Evolutionary conservation across 2,329 filamentous ascomycete species (phyloP), one percentile per base, ranked within the genome.

Genomic region (Nectriaceae sp.): DNA sequence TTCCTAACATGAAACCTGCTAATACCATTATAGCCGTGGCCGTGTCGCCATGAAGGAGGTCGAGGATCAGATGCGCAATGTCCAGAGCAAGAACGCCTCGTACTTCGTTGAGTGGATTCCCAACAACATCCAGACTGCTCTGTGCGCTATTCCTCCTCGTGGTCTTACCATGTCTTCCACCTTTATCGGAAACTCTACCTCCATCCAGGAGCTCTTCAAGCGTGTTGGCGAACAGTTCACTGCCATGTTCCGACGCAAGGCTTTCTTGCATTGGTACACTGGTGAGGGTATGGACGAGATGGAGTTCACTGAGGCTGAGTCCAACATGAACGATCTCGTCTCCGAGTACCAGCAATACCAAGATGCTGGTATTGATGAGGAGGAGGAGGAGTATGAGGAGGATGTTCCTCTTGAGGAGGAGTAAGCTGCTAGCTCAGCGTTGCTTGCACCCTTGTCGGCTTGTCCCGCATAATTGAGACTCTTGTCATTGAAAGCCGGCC

Each of bases 191-290:
- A 99, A 99, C 88, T 97, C 92, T 59, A 99, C 94, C 66, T 95
- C 93, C 62, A 99, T 99, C 78, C 94, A 99, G 84, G 94, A 99
- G 82, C 89, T 99, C 67, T 99, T 99, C 89, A 97, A 99, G 90
- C 93, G 94, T 85, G 82, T 99, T 66, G 94, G 94, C 72, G 94
- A 99, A 77, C 94, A 99, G 81, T 99, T 99, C 86, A 92, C 88
- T 79, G 94, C 92, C 73, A 99, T 99, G 94, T 99, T 99, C 88
- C 86, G 94, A 80, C 91, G 94, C 80, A 99, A 97, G 89, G 94
- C 94, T 87, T 99, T 99, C 91, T 90, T 99, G 85, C 94, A 97
- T 83, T 99, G 94, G 94, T 99, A 99, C 82, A 99, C 94, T 85
- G 92, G 92, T 71, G 94, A 99, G 85, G 94, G 94, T 80, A 99